These are phyloP conservation scores for Spergularia azorica DNA, from an alignment of 179 eudicot species.

Conservation along the genomic window DNA sequence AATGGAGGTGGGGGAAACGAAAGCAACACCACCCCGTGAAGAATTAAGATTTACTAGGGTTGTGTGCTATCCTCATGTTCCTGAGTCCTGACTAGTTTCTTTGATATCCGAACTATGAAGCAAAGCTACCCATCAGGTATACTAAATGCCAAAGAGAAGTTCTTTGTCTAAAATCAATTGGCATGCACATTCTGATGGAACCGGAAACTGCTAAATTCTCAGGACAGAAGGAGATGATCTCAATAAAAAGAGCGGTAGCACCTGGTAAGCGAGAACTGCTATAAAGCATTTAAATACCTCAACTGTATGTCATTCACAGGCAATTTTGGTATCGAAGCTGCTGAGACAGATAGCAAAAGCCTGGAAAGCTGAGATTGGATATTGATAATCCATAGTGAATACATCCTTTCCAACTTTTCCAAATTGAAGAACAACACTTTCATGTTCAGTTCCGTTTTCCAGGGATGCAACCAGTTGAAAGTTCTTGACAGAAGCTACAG, in stretches of 20 bases:
- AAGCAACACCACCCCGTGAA: too few relatives aligned
- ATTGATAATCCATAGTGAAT: slow-evolving; percentile 90
- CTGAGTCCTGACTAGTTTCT: too few relatives aligned
- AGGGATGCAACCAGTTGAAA: slow-evolving; percentile 78
- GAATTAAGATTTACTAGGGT: too few relatives aligned
- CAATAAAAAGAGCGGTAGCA: background rate
- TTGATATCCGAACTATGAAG: too few relatives aligned
- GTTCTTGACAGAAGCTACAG: slow-evolving; percentile 92
- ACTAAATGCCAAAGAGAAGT: background rate
- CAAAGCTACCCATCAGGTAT: too few relatives aligned
- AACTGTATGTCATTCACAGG: slow-evolving; percentile 67
- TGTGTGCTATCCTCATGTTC: too few relatives aligned
- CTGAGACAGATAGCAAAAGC: slow-evolving; percentile 94
- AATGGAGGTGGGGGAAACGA: too few relatives aligned
- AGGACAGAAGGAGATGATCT: background rate
- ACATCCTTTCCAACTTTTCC: slow-evolving; percentile 91
- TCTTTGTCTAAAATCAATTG: background rate
- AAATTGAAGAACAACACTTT: slow-evolving; percentile 73
- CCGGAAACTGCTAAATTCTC: background rate
- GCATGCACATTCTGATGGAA: background rate
- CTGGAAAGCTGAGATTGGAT: slow-evolving; percentile 92
- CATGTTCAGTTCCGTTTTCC: slow-evolving; percentile 61
- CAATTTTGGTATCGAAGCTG: slow-evolving; percentile 97
- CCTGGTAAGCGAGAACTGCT: background rate
- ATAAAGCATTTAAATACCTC: slow-evolving; percentile 33